These are phyloP conservation scores for Helicostylum pulchrum DNA, from an alignment of 192 early-diverging fungal genomes.

Conservation along the genomic window DNA sequence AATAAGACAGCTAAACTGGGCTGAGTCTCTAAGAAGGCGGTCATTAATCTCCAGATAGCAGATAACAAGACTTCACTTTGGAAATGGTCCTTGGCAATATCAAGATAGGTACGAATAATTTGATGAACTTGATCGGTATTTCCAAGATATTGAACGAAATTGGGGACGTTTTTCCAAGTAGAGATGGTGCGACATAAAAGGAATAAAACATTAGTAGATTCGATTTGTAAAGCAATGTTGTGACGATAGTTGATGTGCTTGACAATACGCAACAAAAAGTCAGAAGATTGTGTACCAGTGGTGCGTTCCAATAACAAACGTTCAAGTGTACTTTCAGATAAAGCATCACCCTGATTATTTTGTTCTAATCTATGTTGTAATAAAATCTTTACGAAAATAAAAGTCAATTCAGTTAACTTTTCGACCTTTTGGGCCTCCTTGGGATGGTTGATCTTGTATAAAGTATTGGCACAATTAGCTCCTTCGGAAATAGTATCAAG, in stretches of 20 bases:
- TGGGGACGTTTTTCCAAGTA: constrained; percentile 38
- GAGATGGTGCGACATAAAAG: constrained; percentile 37
- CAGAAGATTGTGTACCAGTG: constrained; percentile 30
- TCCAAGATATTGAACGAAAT: constrained; percentile 49
- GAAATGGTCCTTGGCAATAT: constrained; percentile 17
- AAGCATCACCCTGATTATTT: neutral
- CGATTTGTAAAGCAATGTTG: constrained; percentile 28
- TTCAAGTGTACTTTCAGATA: constrained; percentile 37
- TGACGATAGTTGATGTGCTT: constrained; percentile 38
- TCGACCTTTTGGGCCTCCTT: constrained; percentile 21
- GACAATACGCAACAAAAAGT: constrained; percentile 38
- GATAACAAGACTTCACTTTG: constrained; percentile 22
- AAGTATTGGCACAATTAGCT: constrained; percentile 34
- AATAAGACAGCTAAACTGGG: constrained; percentile 41
- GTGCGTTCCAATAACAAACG: constrained; percentile 44
- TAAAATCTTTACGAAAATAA: constrained; percentile 40
- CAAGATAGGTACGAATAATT: constrained; percentile 24
- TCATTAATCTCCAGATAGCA: constrained; percentile 48
- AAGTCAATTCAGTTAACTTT: constrained; percentile 34
- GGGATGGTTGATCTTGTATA: constrained; percentile 22
- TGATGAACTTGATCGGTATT: constrained; percentile 39
- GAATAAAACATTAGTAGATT: constrained; percentile 44
- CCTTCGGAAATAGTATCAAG: constrained; percentile 43
- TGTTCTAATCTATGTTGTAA: constrained; percentile 27
- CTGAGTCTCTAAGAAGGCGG: constrained; percentile 41